Evolutionary conservation across 2,329 filamentous ascomycete species (phyloP).

Genomic region (Tolypocladium cylindrosporum): DNA sequence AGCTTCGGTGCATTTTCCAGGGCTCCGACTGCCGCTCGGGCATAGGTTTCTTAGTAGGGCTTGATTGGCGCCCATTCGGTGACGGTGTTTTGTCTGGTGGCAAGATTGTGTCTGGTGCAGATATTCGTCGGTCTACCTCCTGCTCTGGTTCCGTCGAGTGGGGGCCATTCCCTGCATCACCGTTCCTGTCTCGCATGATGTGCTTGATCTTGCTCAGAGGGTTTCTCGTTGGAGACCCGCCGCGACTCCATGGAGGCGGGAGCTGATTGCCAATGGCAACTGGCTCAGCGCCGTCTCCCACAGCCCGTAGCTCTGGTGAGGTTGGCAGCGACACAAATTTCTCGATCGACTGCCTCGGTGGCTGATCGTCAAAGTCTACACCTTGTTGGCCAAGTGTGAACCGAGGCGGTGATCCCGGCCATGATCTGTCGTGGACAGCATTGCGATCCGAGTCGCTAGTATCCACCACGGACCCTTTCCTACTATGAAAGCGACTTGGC

Average conservation of each 20-base stretch:
- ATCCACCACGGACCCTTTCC: slow-evolving; percentile 27
- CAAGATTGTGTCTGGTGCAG: slow-evolving; percentile 15
- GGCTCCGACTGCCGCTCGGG: slow-evolving; percentile 10
- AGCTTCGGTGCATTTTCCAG: slow-evolving; percentile 29
- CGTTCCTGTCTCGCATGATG: slow-evolving; percentile 45
- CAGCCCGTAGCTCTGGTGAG: slow-evolving; percentile 40
- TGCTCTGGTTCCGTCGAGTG: slow-evolving; percentile 21
- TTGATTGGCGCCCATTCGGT: slow-evolving; percentile 4
- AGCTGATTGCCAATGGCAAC: slow-evolving; percentile 53
- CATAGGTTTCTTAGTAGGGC: slow-evolving; percentile 23
- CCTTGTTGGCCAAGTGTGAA: slow-evolving; percentile 28
- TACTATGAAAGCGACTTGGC: slow-evolving; percentile 20
- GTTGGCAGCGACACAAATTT: slow-evolving; percentile 35
- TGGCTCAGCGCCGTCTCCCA: slow-evolving; percentile 40
- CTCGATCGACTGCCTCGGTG: slow-evolving; percentile 29
- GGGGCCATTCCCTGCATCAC: slow-evolving; percentile 28
- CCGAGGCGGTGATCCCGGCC: slow-evolving; percentile 11
- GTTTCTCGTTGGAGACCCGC: slow-evolving; percentile 53
- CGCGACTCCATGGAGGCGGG: slow-evolving; percentile 52
- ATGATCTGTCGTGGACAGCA: slow-evolving; percentile 10
- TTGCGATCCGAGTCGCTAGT: slow-evolving; percentile 29
- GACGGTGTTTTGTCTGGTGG: slow-evolving; percentile 12
- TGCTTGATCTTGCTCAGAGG: slow-evolving; percentile 45
- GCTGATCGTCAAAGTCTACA: slow-evolving; percentile 32
- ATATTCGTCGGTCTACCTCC: slow-evolving; percentile 15